These are phyloP conservation scores for Mycena vulgaris DNA, from an alignment of 768 basidiomycete genomes.

Conservation along the genomic window DNA sequence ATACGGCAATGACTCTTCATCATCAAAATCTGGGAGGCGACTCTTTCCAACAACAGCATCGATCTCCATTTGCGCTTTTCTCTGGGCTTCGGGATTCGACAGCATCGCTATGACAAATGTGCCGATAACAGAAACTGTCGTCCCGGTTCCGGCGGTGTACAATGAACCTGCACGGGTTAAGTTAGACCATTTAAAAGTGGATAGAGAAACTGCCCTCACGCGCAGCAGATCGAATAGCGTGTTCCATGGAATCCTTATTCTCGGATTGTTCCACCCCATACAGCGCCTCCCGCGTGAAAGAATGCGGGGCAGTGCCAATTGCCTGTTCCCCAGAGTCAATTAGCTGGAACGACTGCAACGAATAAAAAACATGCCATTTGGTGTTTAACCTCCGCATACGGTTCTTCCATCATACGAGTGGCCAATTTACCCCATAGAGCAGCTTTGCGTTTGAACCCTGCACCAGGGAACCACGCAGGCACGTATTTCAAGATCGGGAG, in stretches of 20 bases:
- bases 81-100: slow-evolving; percentile 52
- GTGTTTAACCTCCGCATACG: slow-evolving; percentile 53
- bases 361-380: too few species aligned
- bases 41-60: slow-evolving; percentile 51
- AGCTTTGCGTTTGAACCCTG: slow-evolving; percentile 59
- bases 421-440: slow-evolving; percentile 49
- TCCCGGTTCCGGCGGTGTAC: slow-evolving; percentile 46
- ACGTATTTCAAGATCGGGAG: slow-evolving; percentile 42
- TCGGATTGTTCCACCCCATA: too few species aligned
- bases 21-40: slow-evolving; percentile 53
- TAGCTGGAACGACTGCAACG: too few species aligned
- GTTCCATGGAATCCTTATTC: not conserved
- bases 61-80: slow-evolving; percentile 55
- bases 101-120: slow-evolving; percentile 56
- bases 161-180: not conserved
- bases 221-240: not conserved
- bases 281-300: slow-evolving; percentile 9
- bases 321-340: too few species aligned
- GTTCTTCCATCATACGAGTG: slow-evolving; percentile 54
- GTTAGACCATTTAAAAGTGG: too few species aligned
- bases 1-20: slow-evolving; percentile 51
- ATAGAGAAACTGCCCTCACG: too few species aligned
- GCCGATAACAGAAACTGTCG: slow-evolving; percentile 50
- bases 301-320: slow-evolving; percentile 6
- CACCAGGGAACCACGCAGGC: slow-evolving; percentile 61